Percentiles rank a stretch among this genome's conserved stretches.
Conservation (phyloP, 2,329 filamentous ascomycete genomes). For the Monilinia fructigena region DNA sequence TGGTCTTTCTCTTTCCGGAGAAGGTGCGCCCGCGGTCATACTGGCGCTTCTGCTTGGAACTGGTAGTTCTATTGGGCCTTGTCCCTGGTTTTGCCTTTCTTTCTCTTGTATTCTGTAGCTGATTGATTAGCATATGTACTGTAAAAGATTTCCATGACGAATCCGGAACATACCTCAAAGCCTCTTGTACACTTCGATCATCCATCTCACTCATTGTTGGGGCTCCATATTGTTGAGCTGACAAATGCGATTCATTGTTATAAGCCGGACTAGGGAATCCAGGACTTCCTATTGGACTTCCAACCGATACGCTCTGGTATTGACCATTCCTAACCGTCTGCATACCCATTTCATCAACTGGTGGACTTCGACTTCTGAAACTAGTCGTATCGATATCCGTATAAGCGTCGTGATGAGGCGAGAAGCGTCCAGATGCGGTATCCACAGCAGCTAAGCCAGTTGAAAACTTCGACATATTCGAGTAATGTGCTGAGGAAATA, state of each 20-base stretch:
- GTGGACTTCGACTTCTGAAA: constrained; percentile 22
- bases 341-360: constrained; percentile 18
- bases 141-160: neutral
- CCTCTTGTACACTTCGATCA: constrained; percentile 15
- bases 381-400: constrained; percentile 18
- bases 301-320: constrained; percentile 19
- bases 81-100: constrained; percentile 15
- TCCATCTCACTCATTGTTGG: constrained; percentile 14
- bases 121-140: neutral
- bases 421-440: constrained; percentile 15
- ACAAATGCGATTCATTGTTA: neutral
- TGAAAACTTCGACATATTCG: constrained; percentile 30
- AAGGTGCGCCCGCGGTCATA: constrained; percentile 16
- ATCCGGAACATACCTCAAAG: constrained; percentile 11
- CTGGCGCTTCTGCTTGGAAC: constrained; percentile 19
- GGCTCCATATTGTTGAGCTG: neutral
- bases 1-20: constrained; percentile 8
- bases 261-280: constrained; percentile 17
- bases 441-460: constrained; percentile 9
- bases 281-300: constrained; percentile 16
- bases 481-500: constrained; percentile 31
- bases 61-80: constrained; percentile 16
- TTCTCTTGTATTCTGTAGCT: constrained; percentile 4
- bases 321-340: constrained; percentile 20
- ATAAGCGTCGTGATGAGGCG: constrained; percentile 16